Conservation (phyloP, 2,329 filamentous ascomycete species). For the Dothiorella sarmentorum region DNA sequence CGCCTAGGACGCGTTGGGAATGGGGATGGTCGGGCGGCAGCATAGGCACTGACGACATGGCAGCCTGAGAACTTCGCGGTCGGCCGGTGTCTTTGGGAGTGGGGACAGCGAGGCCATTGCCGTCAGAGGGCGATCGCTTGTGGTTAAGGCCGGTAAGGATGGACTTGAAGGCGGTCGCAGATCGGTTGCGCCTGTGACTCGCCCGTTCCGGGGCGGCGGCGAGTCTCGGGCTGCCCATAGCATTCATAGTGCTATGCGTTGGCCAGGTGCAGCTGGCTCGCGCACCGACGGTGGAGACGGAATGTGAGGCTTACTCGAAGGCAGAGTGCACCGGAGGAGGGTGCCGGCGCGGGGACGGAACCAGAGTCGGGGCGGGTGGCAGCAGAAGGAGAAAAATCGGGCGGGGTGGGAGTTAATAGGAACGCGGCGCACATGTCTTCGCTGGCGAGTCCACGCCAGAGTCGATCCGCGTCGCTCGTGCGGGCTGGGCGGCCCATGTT, state of each 20-base stretch:
- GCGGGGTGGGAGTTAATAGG: neutral
- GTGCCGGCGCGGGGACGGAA: neutral
- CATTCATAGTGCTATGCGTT: slow-evolving; percentile 4
- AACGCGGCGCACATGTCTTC: slow-evolving; percentile 1
- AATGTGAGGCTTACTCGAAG: neutral
- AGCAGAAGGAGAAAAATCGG: slow-evolving; percentile 1
- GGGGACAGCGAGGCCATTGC: slow-evolving; percentile 26
- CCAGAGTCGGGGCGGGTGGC: slow-evolving; percentile 6
- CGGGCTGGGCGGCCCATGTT: slow-evolving; percentile 11
- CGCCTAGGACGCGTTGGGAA: slow-evolving; percentile 29
- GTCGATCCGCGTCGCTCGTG: slow-evolving; percentile 9
- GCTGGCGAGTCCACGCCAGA: slow-evolving; percentile 5
- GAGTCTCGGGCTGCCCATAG: slow-evolving; percentile 4
- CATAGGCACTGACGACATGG: slow-evolving; percentile 34
- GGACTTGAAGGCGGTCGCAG: slow-evolving; percentile 50
- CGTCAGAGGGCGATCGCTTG: slow-evolving; percentile 46
- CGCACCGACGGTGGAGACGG: neutral
- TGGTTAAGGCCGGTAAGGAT: slow-evolving; percentile 51
- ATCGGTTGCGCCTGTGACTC: slow-evolving; percentile 39
- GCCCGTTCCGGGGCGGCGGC: slow-evolving; percentile 15
- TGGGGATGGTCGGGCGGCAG: slow-evolving; percentile 52
- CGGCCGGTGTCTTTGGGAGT: slow-evolving; percentile 20
- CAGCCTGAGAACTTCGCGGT: slow-evolving; percentile 18
- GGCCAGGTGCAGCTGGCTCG: neutral
- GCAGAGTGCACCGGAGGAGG: slow-evolving; percentile 3